A percentile compares a stretch with the other conserved stretches of the same genome.
Evolutionary conservation across 176 grass and related monocot species (phyloP).

Genomic region (Musa troglodytarum): DNA sequence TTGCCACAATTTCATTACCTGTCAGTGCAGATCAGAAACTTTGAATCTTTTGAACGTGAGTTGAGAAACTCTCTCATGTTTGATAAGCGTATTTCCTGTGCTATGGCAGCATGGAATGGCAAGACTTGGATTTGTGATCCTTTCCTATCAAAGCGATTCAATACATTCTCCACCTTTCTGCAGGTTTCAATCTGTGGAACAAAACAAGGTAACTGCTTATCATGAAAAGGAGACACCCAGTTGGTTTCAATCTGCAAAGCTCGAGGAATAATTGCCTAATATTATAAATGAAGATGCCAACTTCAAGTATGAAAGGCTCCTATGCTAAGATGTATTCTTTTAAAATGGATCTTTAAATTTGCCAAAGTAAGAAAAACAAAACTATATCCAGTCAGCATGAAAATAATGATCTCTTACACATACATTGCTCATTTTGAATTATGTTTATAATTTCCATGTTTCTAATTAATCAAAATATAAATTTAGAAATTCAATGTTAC

Average conservation of each 20-base stretch:
- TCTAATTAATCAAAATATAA: not conserved
- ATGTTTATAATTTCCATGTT: not conserved
- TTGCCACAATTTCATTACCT: constrained; percentile 21
- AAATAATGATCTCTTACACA: too few species aligned
- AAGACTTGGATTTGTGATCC: constrained; percentile 55
- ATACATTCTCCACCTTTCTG: constrained; percentile 79
- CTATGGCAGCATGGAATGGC: constrained; percentile 76
- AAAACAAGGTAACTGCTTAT: not conserved
- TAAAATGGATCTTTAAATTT: too few species aligned
- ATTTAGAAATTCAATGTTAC: constrained; percentile 14
- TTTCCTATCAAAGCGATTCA: constrained; percentile 68
- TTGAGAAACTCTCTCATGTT: constrained; percentile 77
- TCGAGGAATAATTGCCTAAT: not conserved
- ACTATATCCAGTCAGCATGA: not conserved
- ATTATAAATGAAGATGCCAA: not conserved
- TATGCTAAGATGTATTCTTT: not conserved
- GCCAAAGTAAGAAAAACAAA: not conserved
- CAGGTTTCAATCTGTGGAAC: constrained; percentile 77
- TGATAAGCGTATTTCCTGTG: constrained; percentile 51
- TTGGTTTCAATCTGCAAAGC: not conserved
- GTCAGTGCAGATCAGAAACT: constrained; percentile 89
- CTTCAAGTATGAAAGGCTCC: not conserved
- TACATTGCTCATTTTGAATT: too few species aligned
- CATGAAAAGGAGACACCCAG: not conserved
- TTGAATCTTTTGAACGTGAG: constrained; percentile 41